Evolutionary conservation across 768 basidiomycete species (phyloP), one percentile per base, ranked within the genome.

Genomic region (Heimioporus sp.): DNA sequence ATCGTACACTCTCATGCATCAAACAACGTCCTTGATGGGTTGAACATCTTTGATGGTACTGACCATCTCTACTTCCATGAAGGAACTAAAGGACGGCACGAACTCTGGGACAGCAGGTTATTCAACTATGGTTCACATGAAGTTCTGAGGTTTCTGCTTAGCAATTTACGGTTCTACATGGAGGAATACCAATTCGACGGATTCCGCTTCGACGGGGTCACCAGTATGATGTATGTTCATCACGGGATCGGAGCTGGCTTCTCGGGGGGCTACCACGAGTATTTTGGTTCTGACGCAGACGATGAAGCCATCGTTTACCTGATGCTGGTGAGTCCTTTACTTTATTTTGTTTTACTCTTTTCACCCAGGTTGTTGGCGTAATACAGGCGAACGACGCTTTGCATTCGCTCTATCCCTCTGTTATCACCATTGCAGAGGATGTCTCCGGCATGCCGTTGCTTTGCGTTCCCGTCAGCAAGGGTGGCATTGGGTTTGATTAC

Each of bases 381-480:
- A 46, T 28, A 16, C 36, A 98, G 95, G 96, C 96, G 30, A 99
- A 99, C 67, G 88, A 94, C 62, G 80, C 87, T 61, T 76, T 98
- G 64, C 95, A 95, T 66, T 58, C 77, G 12, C 74, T 96, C 40
- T 95, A 86, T 70, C 93, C 95, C 6, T 67, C 76, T 21, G 73
- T 82, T 43, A 86, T 95, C 62, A 95, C 93, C 21, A 98, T 99
- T 57, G 97, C 97, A 19, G 97, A 99, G 70, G 97, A 99, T 63
- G 97, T 99, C 30, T 98, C 95, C 16, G 97, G 97, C 16, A 99
- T 99, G 97, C 96, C 97, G 4, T 84, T 98, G 11, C 85, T 99
- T 17, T 86, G 96, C 62, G 73, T 82, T 11, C 84, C 93, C 3
- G 86, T 88, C 35, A 62, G 74, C 37, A 78, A 85, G 52, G 97